Conservation (phyloP, 192 early-diverging fungal genomes). For the Podochytrium sp. region DNA sequence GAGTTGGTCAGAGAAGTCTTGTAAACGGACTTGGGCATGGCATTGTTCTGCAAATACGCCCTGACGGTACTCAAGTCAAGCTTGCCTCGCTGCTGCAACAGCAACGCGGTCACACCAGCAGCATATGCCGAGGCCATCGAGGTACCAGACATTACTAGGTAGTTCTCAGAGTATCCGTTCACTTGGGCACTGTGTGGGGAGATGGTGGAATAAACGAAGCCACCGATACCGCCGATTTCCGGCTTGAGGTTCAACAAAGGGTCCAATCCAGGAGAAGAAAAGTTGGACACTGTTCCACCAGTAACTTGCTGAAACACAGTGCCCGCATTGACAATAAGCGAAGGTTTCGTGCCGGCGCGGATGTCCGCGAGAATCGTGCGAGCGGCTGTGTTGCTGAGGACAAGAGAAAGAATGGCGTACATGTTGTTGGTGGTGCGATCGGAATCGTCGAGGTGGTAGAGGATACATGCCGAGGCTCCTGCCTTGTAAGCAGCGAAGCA, state of each 20-base stretch:
- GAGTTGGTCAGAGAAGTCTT: conserved; percentile 54
- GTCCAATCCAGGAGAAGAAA: conserved; percentile 76
- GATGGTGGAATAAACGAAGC: conserved; percentile 39
- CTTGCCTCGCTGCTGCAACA: conserved; percentile 55
- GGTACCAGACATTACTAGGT: conserved; percentile 59
- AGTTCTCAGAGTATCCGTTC: neutral
- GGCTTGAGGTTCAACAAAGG: conserved; percentile 69
- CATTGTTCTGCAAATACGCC: conserved; percentile 57
- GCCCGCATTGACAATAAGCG: conserved; percentile 52
- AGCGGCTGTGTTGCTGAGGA: conserved; percentile 16
- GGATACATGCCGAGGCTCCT: conserved; percentile 38
- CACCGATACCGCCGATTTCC: conserved; percentile 48
- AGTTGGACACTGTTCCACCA: conserved; percentile 69
- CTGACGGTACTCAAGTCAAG: conserved; percentile 25
- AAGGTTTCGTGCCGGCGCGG: conserved; percentile 34
- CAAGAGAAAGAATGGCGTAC: conserved; percentile 16
- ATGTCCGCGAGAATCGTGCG: conserved; percentile 26
- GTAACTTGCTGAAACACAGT: conserved; percentile 47
- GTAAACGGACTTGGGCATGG: conserved; percentile 42
- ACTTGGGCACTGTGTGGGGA: conserved; percentile 18
- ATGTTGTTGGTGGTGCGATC: conserved; percentile 21
- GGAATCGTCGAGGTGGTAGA: conserved; percentile 35
- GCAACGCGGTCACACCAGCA: conserved; percentile 69
- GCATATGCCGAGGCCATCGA: conserved; percentile 83
- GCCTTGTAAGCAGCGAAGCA: conserved; percentile 30